Conservation (phyloP, 345 rosid genomes). For the Durio zibethinus region DNA sequence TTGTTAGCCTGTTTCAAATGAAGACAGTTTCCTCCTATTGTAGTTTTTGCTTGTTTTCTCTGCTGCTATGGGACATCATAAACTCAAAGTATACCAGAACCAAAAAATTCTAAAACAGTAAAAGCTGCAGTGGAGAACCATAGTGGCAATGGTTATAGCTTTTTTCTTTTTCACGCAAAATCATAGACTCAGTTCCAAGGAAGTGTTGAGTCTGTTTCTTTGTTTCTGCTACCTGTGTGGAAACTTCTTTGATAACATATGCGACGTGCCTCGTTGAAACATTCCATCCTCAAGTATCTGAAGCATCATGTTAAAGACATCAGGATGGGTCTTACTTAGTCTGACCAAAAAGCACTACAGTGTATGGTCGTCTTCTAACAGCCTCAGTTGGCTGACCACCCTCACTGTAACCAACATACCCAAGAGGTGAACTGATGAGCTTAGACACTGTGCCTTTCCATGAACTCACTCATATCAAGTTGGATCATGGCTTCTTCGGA, state of each 20-base stretch:
- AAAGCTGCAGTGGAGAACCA: neutral
- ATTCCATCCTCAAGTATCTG: too few species aligned
- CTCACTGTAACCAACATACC: too few species aligned
- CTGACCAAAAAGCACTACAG: too few species aligned
- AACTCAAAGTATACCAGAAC: neutral
- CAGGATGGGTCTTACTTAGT: too few species aligned
- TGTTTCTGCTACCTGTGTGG: neutral
- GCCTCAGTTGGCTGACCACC: too few species aligned
- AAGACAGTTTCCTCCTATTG: neutral
- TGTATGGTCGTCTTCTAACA: too few species aligned
- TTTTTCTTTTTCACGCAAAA: neutral
- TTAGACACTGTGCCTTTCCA: constrained; percentile 92
- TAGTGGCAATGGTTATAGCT: neutral
- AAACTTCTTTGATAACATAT: constrained; percentile 9
- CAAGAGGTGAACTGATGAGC: constrained; percentile 93
- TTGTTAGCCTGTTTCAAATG: neutral
- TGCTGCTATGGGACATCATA: neutral
- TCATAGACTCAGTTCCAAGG: neutral
- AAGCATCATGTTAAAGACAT: too few species aligned
- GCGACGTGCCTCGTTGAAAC: constrained; percentile 22
- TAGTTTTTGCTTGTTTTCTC: neutral
- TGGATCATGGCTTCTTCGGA: constrained; percentile 95
- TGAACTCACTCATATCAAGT: constrained; percentile 98
- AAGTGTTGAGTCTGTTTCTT: neutral
- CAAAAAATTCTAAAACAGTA: neutral